Base-by-base conservation (phyloP, 2,329 filamentous ascomycete genomes). In the Botrytis aclada region DNA sequence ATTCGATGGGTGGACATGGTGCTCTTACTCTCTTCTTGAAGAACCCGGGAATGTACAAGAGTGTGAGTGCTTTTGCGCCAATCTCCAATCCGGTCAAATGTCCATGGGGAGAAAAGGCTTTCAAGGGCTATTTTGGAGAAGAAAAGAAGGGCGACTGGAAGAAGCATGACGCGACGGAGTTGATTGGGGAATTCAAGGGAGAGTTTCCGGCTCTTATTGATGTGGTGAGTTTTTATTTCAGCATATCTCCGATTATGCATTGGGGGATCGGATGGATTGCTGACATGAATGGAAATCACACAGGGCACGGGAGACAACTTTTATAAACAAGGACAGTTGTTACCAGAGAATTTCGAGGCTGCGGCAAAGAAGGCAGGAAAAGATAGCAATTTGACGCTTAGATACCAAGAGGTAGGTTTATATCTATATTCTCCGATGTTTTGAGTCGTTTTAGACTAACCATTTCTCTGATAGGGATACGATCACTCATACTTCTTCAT, bases 401-500 rank as follows among this genome's bases (percentile, higher is more conserved):
- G 95, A 79, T 96, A 95, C 85, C 95, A 97, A 81, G 87, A 92
- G 75, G 89, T 89, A 79, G 81, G 87, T 81, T 69, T 32, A 32
- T 56, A 2, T 25, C 10, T 25, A 54, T 32, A 25, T 65, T 34
- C 9, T 22, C 20, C 29, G 4, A 4, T 29, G 14, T 43, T 41
- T 45, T 20, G 14, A 18, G 14, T 34, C 14, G 9, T 14, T 6
- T n/a, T 47, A 22, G 73, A 69, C 75, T 79, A 71, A 72, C 22
- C 14, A 76, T 43, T 39, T 18, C 29, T 29, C 29, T 29, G 54
- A 58, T 80, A 93, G 84, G 94, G 90, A 75, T 98, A 99, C 81
- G 96, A 99, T 82, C 96, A 99, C 84, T 97, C 94, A 75, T 99
- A 99, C 85, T 99, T 90, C 84, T 98, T 97, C 83, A 97, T 99